Evolutionary conservation across 2,329 filamentous ascomycete genomes (phyloP), one percentile per base, ranked within the genome.

Genomic region (Neonectria sp.): DNA sequence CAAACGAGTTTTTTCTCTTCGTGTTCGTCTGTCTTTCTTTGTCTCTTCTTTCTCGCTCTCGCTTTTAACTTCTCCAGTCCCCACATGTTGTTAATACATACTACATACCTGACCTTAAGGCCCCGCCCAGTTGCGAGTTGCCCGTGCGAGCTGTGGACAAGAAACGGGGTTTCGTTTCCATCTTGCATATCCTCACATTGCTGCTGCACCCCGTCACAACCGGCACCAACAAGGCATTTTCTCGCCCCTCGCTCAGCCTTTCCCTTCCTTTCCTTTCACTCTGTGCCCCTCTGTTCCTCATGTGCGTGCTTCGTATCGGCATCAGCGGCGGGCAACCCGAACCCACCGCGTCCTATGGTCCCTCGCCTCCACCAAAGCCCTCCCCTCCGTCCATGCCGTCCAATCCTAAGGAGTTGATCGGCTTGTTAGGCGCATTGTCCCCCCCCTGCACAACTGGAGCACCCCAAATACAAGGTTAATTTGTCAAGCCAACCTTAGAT

Each of bases 381-480:
- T 40, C 37, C 49, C 31, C 12, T 58, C 24, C 27, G 11, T 31
- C 46, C 5, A 25, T 6, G 9, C n/a, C 29, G 6, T 53, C 51
- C 51, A 53, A 53, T 53, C 51, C 51, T 31, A 11, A 11, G 31
- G 51, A 55, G 17, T 40, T 56, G 62, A 65, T 65, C 62, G 43
- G 35, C 62, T 55, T 33, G 53, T 17, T 49, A 37, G 31, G 49
- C 31, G 51, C 46, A 55, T 31, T 29, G 21, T 52, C 27, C 52
- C n/a, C 31, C 40, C 62, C 63, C 58, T 66, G 63, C 58, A 62
- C 43, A 24, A 27, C 33, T 46, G 31, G 33, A 56, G 17, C 56
- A 49, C 63, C 57, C 58, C 35, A 62, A 48, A 66, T 58, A 58
- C 63, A 58, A 66, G 63, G 63, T 66, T 62, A 65, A 52, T 62